Base-by-base conservation (phyloP, 371 early-diverging fungal species). In the Fennellomyces sp. region DNA sequence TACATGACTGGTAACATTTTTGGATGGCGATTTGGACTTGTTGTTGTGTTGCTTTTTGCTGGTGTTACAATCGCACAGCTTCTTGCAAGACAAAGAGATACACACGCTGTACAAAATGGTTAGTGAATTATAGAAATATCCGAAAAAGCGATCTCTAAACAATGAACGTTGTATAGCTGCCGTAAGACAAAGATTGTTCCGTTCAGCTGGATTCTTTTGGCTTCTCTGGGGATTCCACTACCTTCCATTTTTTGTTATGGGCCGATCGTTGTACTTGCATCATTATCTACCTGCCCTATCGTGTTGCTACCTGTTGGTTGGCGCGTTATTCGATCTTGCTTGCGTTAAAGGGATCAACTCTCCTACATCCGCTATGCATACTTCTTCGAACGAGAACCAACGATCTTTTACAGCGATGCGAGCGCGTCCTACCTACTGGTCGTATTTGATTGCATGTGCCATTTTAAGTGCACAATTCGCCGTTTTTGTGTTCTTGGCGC, bases 171-270 rank as follows among this genome's bases (percentile, higher is more conserved):
- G n/a, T n/a, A 39, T 23, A 45, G 45, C 56, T 76, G 78, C 83
- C 54, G 78, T 84, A 12, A 80, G 82, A 38, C 80, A 76, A 27
- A 82, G 90, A 28, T 63, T 91, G 33, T 62, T 83, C 47, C 78
- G 82, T 45, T 83, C 88, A 0, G 80, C 84, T 25, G 94, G 93
- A 1, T 97, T 95, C 80, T 83, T 96, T 58, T 78, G 90, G 31
- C 51, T 91, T 5, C 94, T 90, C 23, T 99, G 94, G 92, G 59
- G 78, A 8, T 69, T 96, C 28, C 99, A 99, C 71, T 98, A 93
- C 65, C 38, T 95, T 17, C 99, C 99, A 5, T 98, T 98, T 83
- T 97, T 95, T 79, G 58, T 91, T 41, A 94, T 97, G 93, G 97
- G 95, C 10, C 89, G 99, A 49, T 88, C 93, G 28, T 81, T 98